Conservation (phyloP, 345 rosid species). For the Eucalyptus erythrocorys region DNA sequence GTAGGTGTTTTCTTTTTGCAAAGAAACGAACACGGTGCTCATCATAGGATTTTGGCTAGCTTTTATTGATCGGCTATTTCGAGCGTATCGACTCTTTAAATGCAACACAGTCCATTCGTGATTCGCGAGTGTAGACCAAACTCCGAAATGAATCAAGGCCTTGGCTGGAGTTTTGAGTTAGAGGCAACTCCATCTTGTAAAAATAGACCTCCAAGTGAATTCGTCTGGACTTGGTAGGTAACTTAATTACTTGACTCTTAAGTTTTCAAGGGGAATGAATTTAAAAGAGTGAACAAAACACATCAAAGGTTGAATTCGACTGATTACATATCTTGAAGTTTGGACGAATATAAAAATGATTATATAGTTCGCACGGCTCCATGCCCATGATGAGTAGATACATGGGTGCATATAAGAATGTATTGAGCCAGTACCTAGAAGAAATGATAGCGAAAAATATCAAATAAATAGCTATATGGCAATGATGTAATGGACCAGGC, state of each 20-base stretch:
- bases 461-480: not conserved
- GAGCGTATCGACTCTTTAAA: not conserved
- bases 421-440: not conserved
- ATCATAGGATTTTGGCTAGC: not conserved
- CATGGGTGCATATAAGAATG: not conserved
- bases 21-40: not conserved
- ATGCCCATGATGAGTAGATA: not conserved
- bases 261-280: not conserved
- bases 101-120: not conserved
- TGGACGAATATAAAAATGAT: not conserved
- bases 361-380: not conserved
- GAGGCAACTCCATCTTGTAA: not conserved
- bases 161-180: not conserved
- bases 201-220: not conserved
- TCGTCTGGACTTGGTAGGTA: not conserved
- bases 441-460: not conserved
- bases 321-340: not conserved
- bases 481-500: not conserved
- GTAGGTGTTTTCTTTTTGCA: not conserved
- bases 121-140: not conserved
- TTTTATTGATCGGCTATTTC: not conserved
- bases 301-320: not conserved
- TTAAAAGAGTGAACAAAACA: not conserved
- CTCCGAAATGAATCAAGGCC: not conserved
- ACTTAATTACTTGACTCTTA: not conserved